These are phyloP conservation scores for Leishmania martiniquensis DNA, from an alignment of 208 protist species.

Conservation along the genomic window DNA sequence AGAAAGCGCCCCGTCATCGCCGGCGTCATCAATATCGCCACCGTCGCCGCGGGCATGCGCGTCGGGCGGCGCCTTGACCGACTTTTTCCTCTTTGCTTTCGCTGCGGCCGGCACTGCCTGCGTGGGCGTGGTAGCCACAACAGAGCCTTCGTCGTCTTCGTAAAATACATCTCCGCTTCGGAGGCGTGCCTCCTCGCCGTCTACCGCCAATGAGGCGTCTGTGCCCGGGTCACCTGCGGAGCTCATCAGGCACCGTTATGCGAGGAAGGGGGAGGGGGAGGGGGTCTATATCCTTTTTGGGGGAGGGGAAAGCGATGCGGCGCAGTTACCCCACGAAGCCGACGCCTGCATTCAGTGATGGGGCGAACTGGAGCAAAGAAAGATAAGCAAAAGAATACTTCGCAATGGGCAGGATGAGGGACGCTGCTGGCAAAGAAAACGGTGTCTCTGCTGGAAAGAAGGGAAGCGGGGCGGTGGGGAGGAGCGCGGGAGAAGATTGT, in stretches of 20 bases:
- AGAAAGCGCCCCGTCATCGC: conserved; percentile 30
- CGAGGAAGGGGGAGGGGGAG: neutral
- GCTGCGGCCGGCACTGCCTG: neutral
- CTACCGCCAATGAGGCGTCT: neutral
- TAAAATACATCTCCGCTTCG: neutral
- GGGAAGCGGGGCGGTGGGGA: neutral
- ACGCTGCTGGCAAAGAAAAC: neutral
- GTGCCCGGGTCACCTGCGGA: neutral
- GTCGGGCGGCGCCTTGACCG: conserved; percentile 11
- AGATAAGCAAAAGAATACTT: neutral
- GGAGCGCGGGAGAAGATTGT: too few species aligned
- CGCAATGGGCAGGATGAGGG: too few species aligned
- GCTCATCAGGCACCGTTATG: neutral
- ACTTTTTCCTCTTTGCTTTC: conserved; percentile 17
- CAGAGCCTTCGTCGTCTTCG: conserved; percentile 8
- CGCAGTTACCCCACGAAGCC: neutral
- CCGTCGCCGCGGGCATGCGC: neutral
- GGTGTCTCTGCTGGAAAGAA: neutral
- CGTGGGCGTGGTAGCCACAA: conserved; percentile 13
- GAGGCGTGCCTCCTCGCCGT: conserved; percentile 1
- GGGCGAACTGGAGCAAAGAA: neutral
- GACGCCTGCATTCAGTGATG: neutral
- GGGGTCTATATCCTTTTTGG: neutral
- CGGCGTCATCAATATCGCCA: neutral
- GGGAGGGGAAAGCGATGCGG: neutral